Conservation (phyloP, 1,139 yeast genomes). For the Pichia sp. region DNA sequence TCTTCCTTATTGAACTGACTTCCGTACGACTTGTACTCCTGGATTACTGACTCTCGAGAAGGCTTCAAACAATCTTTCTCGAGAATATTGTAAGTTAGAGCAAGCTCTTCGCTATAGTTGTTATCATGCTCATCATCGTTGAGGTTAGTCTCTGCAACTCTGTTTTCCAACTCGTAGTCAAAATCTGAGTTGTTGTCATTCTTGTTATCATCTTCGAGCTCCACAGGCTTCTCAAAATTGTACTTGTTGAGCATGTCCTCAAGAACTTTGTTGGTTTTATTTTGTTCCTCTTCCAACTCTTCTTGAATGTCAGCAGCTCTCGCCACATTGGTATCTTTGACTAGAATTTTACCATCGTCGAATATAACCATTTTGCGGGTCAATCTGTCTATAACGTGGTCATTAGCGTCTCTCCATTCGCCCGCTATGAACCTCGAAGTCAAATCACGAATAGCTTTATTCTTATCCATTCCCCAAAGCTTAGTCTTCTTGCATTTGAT, state of each 20-base stretch:
- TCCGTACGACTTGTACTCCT: conserved; percentile 20
- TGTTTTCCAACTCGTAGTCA: conserved; percentile 16
- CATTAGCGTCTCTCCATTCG: conserved; percentile 79
- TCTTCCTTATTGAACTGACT: not conserved
- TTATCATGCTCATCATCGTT: conserved; percentile 11
- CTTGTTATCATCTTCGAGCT: conserved; percentile 44
- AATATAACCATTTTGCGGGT: conserved; percentile 21
- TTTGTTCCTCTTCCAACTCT: conserved; percentile 35
- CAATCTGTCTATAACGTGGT: conserved; percentile 67
- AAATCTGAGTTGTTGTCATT: conserved; percentile 22
- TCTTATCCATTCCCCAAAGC: conserved; percentile 85
- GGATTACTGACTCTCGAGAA: conserved; percentile 27
- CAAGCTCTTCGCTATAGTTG: conserved; percentile 26
- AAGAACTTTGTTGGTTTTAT: conserved; percentile 44
- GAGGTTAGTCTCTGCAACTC: not conserved
- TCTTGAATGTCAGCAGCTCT: conserved; percentile 23
- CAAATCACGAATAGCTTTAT: conserved; percentile 55
- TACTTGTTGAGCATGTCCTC: conserved; percentile 48
- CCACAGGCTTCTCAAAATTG: conserved; percentile 62
- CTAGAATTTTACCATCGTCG: conserved; percentile 29
- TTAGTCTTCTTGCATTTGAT: conserved; percentile 65
- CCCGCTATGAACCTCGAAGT: conserved; percentile 59
- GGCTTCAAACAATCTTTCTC: conserved; percentile 20
- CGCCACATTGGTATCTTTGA: conserved; percentile 30
- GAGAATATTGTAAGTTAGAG: conserved; percentile 18